phyloP scores from a whole-genome alignment of 2,329 filamentous ascomycete genomes.

The Fusarium annulatum region DNA sequence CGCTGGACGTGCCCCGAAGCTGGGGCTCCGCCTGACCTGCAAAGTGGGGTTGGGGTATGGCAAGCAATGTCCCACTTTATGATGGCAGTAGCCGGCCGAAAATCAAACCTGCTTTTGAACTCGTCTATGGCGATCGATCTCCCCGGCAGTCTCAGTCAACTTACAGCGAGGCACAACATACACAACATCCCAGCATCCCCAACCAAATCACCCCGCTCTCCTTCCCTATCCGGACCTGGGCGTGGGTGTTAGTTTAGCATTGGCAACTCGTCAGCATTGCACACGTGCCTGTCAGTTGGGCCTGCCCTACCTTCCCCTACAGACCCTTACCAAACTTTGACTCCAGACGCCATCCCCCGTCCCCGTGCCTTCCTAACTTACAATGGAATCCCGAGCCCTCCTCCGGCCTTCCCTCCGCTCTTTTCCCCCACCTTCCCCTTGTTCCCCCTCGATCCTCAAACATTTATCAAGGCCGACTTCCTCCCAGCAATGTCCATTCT shows the following conservation, averaged over 20 bases:
- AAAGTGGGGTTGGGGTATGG: constrained; percentile 43
- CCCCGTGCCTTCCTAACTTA: constrained; percentile 14
- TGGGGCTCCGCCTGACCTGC: constrained; percentile 45
- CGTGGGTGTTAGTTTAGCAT: constrained; percentile 28
- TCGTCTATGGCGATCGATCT: constrained; percentile 22
- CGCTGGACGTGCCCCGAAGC: constrained; percentile 28
- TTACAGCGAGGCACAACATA: constrained; percentile 17
- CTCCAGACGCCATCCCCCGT: no score
- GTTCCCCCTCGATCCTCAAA: constrained; percentile 16
- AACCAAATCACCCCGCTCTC: constrained; percentile 31
- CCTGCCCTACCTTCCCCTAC: background rate
- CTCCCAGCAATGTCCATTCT: constrained; percentile 23
- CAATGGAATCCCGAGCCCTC: constrained; percentile 30
- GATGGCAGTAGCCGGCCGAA: constrained; percentile 36
- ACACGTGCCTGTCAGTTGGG: constrained; percentile 31
- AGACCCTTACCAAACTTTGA: constrained; percentile 1
- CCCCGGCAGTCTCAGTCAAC: constrained; percentile 16
- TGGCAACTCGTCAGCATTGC: constrained; percentile 32
- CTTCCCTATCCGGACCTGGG: constrained; percentile 38
- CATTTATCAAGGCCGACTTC: constrained; percentile 38
- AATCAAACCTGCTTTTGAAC: constrained; percentile 32
- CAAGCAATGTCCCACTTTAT: constrained; percentile 24
- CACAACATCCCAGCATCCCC: constrained; percentile 16
- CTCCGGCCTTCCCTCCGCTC: constrained; percentile 35
- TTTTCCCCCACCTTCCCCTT: constrained; percentile 39